Percentiles rank a stretch among this genome's conserved stretches.
Conservation (phyloP, 257 asterid genomes). For the Oldenlandia corymbosa region DNA sequence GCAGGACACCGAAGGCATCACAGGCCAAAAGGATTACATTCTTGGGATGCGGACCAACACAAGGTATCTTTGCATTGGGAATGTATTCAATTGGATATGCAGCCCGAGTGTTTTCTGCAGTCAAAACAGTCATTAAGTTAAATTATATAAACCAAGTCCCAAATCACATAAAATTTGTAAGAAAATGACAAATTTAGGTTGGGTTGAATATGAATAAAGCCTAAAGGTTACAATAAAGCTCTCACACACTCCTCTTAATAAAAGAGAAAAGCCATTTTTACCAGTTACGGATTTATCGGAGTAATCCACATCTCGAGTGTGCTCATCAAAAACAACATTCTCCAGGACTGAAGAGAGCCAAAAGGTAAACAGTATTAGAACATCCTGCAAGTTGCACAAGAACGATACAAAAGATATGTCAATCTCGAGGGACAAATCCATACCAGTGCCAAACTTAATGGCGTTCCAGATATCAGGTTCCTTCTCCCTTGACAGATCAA, state of each 20-base stretch:
- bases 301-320: conserved; percentile 82
- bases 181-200: not conserved
- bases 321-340: conserved; percentile 90
- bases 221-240: too few relatives aligned
- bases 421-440: not conserved
- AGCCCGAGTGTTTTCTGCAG: conserved; percentile 83
- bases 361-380: not conserved
- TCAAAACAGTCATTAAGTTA: not conserved
- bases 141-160: not conserved
- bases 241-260: too few relatives aligned
- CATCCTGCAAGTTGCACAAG: not conserved
- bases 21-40: conserved; percentile 87
- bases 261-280: conserved; percentile 8
- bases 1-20: conserved; percentile 95
- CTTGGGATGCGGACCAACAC: conserved; percentile 93
- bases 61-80: conserved; percentile 85
- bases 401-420: not conserved
- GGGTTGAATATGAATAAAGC: too few relatives aligned
- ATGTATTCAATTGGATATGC: conserved; percentile 93
- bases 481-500: conserved; percentile 76
- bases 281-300: conserved; percentile 88
- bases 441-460: conserved; percentile 87
- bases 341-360: conserved; percentile 52
- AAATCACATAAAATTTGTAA: not conserved
- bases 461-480: conserved; percentile 99